Evolutionary conservation across 768 basidiomycete genomes (phyloP).

Genomic region (Lactarius quietus): DNA sequence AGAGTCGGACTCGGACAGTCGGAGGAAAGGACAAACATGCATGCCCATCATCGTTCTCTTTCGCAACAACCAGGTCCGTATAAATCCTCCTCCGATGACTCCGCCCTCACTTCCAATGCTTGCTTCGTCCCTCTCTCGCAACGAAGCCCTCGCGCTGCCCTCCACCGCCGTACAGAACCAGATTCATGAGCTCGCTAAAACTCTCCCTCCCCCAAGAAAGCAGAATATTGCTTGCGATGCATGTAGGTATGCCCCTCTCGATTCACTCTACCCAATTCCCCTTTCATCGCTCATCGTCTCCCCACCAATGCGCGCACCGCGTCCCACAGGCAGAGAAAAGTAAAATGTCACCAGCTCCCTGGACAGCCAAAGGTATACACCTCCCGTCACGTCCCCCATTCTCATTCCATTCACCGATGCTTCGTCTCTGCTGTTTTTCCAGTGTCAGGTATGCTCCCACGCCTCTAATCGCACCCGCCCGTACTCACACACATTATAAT

Average conservation of each 20-base stretch:
- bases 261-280: conserved; percentile 18
- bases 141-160: conserved; percentile 57
- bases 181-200: conserved; percentile 77
- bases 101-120: conserved; percentile 28
- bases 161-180: conserved; percentile 72
- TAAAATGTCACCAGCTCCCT: conserved; percentile 80
- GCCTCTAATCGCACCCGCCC: neutral
- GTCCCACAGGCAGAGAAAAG: conserved; percentile 67
- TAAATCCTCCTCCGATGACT: neutral
- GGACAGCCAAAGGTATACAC: conserved; percentile 42
- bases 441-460: conserved; percentile 27
- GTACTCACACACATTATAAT: conserved; percentile 1
- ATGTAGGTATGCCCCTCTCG: conserved; percentile 56
- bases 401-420: neutral
- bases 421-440: neutral
- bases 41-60: conserved; percentile 5
- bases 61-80: conserved; percentile 20
- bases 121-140: conserved; percentile 30
- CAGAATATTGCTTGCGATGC: conserved; percentile 94
- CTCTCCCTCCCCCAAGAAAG: conserved; percentile 79
- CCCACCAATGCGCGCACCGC: conserved; percentile 5
- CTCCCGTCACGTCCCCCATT: conserved; percentile 3
- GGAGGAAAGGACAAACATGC: neutral
- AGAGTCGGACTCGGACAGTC: neutral
- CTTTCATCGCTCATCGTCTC: conserved; percentile 11